phyloP scores from a whole-genome alignment of 2,329 filamentous ascomycete genomes.

The Fusarium duplospermum region DNA sequence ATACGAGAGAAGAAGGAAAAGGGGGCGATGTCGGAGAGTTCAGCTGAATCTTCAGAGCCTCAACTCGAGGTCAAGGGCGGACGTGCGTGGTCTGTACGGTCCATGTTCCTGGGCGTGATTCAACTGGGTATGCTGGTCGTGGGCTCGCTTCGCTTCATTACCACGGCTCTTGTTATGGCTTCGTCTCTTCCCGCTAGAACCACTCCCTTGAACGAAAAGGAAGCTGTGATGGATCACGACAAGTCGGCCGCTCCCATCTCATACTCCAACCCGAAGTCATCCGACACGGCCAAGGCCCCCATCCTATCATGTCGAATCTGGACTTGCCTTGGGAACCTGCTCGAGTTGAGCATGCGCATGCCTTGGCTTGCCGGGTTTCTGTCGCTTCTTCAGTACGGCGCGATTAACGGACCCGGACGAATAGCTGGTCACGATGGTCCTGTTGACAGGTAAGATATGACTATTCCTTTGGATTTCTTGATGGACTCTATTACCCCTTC shows the following conservation, averaged over 20 bases:
- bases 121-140: constrained; percentile 67
- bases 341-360: constrained; percentile 84
- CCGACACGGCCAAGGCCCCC: constrained; percentile 61
- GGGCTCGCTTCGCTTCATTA: constrained; percentile 73
- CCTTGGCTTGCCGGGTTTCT: constrained; percentile 86
- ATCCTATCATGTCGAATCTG: constrained; percentile 83
- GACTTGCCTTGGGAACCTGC: constrained; percentile 76
- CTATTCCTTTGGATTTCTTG: constrained; percentile 46
- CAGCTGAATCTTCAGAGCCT: constrained; percentile 12
- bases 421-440: constrained; percentile 80
- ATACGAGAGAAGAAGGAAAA: constrained; percentile 46
- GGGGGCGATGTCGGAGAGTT: constrained; percentile 24
- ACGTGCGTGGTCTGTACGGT: constrained; percentile 55
- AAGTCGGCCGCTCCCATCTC: constrained; percentile 36
- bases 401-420: constrained; percentile 78
- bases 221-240: constrained; percentile 28
- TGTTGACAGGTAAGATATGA: constrained; percentile 85
- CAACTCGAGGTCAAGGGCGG: constrained; percentile 28
- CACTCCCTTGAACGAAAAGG: constrained; percentile 41
- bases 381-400: constrained; percentile 80
- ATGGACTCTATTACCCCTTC: constrained; percentile 29
- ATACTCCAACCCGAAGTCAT: constrained; percentile 21
- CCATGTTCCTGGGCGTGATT: constrained; percentile 67
- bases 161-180: constrained; percentile 73
- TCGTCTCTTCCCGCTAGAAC: constrained; percentile 72